Percentiles rank a stretch among this genome's conserved stretches.
These are phyloP conservation scores for Populus pruinosa DNA, from an alignment of 345 rosid genomes.

Conservation along the genomic window DNA sequence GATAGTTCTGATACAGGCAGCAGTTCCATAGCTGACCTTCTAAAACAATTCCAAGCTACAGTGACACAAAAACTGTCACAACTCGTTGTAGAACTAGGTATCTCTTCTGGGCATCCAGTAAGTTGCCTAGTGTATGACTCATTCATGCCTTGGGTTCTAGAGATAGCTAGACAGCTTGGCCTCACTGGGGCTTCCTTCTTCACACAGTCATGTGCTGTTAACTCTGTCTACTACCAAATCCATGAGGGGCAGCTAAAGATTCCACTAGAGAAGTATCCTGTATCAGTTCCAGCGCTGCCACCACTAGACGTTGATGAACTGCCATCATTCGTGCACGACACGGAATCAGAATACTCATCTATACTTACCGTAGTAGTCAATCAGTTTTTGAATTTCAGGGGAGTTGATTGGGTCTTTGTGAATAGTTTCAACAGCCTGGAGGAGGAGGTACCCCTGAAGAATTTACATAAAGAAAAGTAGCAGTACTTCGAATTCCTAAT, in stretches of 20 bases:
- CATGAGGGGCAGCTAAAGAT: constrained; percentile 14
- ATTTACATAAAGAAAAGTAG: background rate
- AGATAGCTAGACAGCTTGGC: constrained; percentile 21
- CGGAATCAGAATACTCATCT: background rate
- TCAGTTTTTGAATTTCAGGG: background rate
- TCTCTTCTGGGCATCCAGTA: background rate
- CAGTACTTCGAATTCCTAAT: no score
- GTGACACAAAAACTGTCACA: constrained; percentile 28
- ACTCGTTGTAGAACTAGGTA: constrained; percentile 21
- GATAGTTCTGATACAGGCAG: constrained; percentile 28
- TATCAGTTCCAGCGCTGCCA: constrained; percentile 33
- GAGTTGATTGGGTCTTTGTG: background rate
- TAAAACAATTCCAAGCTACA: constrained; percentile 12
- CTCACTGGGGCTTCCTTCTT: constrained; percentile 27
- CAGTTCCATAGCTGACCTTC: background rate
- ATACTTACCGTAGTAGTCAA: background rate
- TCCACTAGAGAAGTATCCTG: constrained; percentile 22
- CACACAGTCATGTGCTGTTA: constrained; percentile 31
- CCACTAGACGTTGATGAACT: constrained; percentile 34
- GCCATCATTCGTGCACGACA: constrained; percentile 36
- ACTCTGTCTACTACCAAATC: constrained; percentile 14
- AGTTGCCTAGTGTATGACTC: constrained; percentile 46
- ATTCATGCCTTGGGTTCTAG: constrained; percentile 41
- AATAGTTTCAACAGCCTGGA: constrained; percentile 37
- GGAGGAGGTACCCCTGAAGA: constrained; percentile 27